These are phyloP conservation scores for Phaeosphaeria sp. DNA, from an alignment of 2,329 filamentous ascomycete genomes.

Conservation along the genomic window DNA sequence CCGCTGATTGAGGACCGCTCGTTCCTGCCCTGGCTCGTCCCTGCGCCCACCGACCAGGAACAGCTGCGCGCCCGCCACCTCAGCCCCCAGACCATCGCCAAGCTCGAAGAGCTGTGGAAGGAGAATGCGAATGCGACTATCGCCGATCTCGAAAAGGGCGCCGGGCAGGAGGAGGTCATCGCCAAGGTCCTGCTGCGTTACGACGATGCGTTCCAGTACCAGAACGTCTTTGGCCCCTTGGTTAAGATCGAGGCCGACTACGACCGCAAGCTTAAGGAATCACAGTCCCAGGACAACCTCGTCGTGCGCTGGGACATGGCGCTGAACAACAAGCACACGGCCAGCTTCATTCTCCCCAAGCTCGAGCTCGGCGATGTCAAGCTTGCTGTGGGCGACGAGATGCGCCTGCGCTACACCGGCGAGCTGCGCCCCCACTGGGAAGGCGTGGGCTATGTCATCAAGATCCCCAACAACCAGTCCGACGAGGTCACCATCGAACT, in stretches of 20 bases:
- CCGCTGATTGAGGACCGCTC: slow-evolving; percentile 96
- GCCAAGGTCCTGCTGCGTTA: slow-evolving; percentile 91
- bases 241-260: slow-evolving; percentile 99
- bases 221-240: slow-evolving; percentile 96
- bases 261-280: slow-evolving; percentile 97
- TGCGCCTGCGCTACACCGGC: slow-evolving; percentile 95
- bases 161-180: slow-evolving; percentile 92
- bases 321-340: slow-evolving; percentile 95
- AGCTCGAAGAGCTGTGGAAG: slow-evolving; percentile 98
- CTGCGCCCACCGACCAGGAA: slow-evolving; percentile 87
- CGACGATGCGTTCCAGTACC: slow-evolving; percentile 97
- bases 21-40: slow-evolving; percentile 92
- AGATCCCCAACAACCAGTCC: slow-evolving; percentile 98
- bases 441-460: slow-evolving; percentile 97
- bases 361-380: slow-evolving; percentile 98
- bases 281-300: slow-evolving; percentile 95
- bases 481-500: slow-evolving; percentile 96
- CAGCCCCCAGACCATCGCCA: slow-evolving; percentile 92
- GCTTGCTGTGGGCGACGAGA: slow-evolving; percentile 95
- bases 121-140: slow-evolving; percentile 89
- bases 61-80: slow-evolving; percentile 94
- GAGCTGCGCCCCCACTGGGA: slow-evolving; percentile 94
- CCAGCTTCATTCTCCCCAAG: slow-evolving; percentile 94
- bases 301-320: slow-evolving; percentile 94
- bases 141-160: slow-evolving; percentile 87